Conservation (phyloP, 352 stramenopile genomes). For the Phytopythium boreale region DNA sequence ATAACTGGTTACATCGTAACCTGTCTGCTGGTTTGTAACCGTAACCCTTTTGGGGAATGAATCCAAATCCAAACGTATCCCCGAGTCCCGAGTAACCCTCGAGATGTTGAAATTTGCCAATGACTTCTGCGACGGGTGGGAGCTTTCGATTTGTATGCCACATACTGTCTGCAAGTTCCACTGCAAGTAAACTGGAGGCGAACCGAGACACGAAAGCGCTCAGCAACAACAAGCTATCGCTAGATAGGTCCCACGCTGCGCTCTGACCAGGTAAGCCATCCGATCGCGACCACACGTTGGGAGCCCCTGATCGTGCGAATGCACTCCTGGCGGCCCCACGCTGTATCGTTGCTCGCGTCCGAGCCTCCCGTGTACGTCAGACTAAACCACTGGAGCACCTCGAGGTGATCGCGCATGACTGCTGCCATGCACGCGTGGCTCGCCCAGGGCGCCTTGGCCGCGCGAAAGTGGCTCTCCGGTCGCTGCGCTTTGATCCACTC, state of each 20-base stretch:
- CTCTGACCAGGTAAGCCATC: not conserved
- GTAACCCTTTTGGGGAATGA: too few relatives aligned
- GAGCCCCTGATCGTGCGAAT: not conserved
- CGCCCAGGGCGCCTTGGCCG: not conserved
- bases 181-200: too few relatives aligned
- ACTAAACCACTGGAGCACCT: conserved; percentile 12
- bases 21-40: too few relatives aligned
- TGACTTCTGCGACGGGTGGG: too few relatives aligned
- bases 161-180: too few relatives aligned
- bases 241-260: not conserved
- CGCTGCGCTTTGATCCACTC: not conserved
- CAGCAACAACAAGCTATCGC: not conserved
- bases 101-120: too few relatives aligned
- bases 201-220: not conserved
- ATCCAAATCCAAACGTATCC: too few relatives aligned
- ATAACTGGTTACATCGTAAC: too few relatives aligned
- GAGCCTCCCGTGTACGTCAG: not conserved
- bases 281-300: not conserved
- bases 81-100: too few relatives aligned
- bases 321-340: not conserved
- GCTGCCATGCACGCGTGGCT: not conserved
- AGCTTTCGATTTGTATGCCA: too few relatives aligned
- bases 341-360: not conserved
- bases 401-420: conserved; percentile 13
- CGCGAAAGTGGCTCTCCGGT: not conserved